Conservation (phyloP, 129 eudicot species). For the Tagetes patula region DNA sequence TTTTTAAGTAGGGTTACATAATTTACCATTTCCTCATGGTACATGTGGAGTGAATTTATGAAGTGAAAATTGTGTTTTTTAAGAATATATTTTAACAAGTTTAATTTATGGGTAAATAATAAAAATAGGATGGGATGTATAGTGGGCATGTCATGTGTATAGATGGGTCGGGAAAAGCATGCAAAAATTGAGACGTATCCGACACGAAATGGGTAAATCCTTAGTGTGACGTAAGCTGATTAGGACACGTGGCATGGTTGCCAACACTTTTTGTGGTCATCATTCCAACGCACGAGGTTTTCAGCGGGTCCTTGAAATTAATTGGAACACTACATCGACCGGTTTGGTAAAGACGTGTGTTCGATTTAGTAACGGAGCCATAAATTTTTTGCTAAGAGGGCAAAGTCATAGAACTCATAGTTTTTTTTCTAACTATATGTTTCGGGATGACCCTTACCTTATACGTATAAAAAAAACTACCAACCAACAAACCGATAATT, state of each 20-base stretch:
- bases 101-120: not conserved
- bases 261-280: constrained; percentile 19
- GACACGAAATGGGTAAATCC: constrained; percentile 33
- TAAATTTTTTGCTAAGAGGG: too few relatives aligned
- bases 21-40: too few relatives aligned
- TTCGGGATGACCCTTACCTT: too few relatives aligned
- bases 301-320: not conserved
- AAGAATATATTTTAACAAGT: not conserved
- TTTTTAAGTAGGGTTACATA: too few relatives aligned
- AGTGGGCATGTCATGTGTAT: constrained; percentile 22
- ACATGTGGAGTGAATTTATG: too few relatives aligned
- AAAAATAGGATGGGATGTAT: constrained; percentile 6
- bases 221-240: constrained; percentile 31
- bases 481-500: too few relatives aligned
- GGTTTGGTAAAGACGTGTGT: too few relatives aligned
- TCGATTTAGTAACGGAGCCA: too few relatives aligned
- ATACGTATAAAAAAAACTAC: too few relatives aligned
- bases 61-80: not conserved
- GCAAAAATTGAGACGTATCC: constrained; percentile 34
- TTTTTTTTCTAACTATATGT: too few relatives aligned
- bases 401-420: too few relatives aligned
- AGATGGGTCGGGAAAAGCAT: constrained; percentile 22
- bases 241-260: constrained; percentile 38
- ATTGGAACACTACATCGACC: not conserved
- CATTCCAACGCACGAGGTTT: constrained; percentile 23